Evolutionary conservation across 306 rosid genomes (phyloP), one percentile per base, ranked within the genome.

Genomic region (Corylus avellana): DNA sequence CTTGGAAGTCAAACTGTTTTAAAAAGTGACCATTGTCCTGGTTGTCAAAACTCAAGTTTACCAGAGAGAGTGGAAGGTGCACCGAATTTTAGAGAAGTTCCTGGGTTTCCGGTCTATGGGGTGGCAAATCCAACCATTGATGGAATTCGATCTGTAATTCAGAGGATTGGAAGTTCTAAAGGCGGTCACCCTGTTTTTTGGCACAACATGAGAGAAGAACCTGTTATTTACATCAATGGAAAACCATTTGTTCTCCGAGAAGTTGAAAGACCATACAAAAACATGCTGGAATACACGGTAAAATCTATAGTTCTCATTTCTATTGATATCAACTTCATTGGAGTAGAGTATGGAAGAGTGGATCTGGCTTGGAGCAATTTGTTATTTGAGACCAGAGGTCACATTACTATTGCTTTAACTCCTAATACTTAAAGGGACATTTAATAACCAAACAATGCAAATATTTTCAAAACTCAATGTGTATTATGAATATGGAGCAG

Each of bases 191-290:
- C 93, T 51, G 87, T 93, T 79, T 91, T 93, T 76, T 93, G 98
- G 98, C 98, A 93, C 79, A 93, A 93, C 77, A 93, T 93, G 98
- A 91, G 98, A 79, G 98, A 93, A 87, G 98, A 93, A 81, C 98
- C 97, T 73, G 98, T 93, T 59, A 91, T 93, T 82, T 93, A 93
- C 87, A 93, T 93, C 74, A 93, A 91, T 72, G 98, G 97, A 75
- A 93, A 91, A 81, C 98, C 98, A 57, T 93, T 93, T 85, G 98
- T 93, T 76, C 98, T 93, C 35, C 97, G 98, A 27, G 98, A 93
- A 83, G 93, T 93, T 78, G 98, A 93, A 90, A 88, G 98, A 75
- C 98, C 98, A 22, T 93, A 80, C 85, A 93, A 93, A 84, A 93
- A 93, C 84, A 93, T 93, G 98, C 82, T 84, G 68, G 98, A 93